These are phyloP conservation scores for Solanum megistacrolobum DNA, from an alignment of 257 asterid species.

Conservation along the genomic window DNA sequence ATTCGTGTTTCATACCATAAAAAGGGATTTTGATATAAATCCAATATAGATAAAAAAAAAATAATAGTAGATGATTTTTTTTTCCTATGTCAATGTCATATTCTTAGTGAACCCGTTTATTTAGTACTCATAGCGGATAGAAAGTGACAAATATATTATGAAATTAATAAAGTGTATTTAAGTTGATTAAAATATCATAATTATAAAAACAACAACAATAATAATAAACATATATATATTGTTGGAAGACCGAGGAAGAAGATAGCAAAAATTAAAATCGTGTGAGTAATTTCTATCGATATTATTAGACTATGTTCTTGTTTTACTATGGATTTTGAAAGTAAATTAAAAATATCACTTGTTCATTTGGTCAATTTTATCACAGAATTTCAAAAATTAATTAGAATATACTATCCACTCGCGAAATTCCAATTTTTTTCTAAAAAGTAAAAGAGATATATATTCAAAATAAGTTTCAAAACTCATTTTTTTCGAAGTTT, in stretches of 20 bases:
- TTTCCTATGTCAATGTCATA: not conserved
- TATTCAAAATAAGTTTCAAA: no score
- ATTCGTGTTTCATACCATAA: not conserved
- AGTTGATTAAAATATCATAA: no score
- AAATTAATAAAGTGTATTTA: not conserved
- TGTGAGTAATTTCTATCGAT: not conserved
- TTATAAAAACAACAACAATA: no score
- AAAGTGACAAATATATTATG: not conserved
- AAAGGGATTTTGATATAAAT: not conserved
- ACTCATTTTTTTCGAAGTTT: no score
- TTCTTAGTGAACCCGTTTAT: not conserved
- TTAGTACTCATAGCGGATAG: accelerated
- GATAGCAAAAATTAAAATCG: not conserved
- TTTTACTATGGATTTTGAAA: not conserved
- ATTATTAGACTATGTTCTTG: not conserved
- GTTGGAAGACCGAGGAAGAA: not conserved
- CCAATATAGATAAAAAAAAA: not conserved
- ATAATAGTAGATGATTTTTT: not conserved
- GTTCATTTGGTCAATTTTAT: not conserved
- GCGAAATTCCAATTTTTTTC: no score
- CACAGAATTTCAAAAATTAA: not conserved
- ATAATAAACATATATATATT: not conserved
- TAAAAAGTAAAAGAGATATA: no score
- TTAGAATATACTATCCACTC: not conserved
- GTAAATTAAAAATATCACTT: not conserved